Conservation (phyloP, 352 stramenopile genomes). For the Pythium aquatile region DNA sequence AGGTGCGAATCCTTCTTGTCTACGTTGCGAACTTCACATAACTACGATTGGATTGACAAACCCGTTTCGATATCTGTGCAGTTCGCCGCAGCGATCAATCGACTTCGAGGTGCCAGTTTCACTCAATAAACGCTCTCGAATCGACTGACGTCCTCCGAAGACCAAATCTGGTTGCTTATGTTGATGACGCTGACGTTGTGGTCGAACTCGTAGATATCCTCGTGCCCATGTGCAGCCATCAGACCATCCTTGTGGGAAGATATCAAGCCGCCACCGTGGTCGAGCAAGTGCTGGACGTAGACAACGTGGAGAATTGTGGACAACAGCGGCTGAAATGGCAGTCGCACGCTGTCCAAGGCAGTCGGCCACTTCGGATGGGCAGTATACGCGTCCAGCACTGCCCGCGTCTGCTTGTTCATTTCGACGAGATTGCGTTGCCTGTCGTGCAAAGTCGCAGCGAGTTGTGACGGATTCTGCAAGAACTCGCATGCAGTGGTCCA, state of each 20-base stretch:
- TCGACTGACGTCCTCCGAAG: background rate
- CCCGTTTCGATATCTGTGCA: slow-evolving; percentile 20
- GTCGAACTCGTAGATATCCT: slow-evolving; percentile 12
- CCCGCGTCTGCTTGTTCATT: slow-evolving; percentile 2
- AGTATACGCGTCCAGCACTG: slow-evolving; percentile 38
- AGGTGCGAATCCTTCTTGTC: slow-evolving; percentile 33
- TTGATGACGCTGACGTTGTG: slow-evolving; percentile 13
- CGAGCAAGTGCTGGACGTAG: slow-evolving; percentile 32
- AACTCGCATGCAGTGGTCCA: slow-evolving; percentile 46
- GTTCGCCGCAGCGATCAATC: slow-evolving; percentile 87
- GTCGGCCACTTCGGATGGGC: slow-evolving; percentile 24
- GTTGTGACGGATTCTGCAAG: slow-evolving; percentile 29
- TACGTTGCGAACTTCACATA: background rate
- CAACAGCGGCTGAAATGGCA: slow-evolving; percentile 28
- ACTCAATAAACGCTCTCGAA: slow-evolving; percentile 41
- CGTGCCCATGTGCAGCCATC: background rate
- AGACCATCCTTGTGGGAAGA: background rate
- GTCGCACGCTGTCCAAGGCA: slow-evolving; percentile 5
- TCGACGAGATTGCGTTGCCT: background rate
- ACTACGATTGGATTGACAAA: no score
- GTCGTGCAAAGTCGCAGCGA: slow-evolving; percentile 26
- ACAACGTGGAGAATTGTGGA: slow-evolving; percentile 42
- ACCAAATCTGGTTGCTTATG: background rate
- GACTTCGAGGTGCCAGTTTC: slow-evolving; percentile 70
- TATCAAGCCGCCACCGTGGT: slow-evolving; percentile 26